Conservation (phyloP, 371 early-diverging fungal species). For the Mucor sp. region DNA sequence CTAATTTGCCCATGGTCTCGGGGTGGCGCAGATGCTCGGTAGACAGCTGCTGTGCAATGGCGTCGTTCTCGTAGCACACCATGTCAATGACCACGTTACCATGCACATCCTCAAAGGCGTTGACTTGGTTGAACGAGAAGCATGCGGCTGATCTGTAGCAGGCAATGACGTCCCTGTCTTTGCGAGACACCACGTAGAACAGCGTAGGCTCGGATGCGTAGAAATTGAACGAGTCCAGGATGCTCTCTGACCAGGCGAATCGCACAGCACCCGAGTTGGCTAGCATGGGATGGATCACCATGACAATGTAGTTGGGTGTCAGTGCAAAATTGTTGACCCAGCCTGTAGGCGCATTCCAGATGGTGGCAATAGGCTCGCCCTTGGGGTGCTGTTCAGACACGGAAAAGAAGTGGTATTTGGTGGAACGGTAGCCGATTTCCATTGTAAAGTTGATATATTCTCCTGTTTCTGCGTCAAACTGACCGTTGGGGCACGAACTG, state of each 20-base stretch:
- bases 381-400: slow-evolving; percentile 61
- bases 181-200: slow-evolving; percentile 73
- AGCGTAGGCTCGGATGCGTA: slow-evolving; percentile 58
- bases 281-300: slow-evolving; percentile 62
- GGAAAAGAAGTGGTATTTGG: slow-evolving; percentile 69
- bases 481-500: slow-evolving; percentile 70
- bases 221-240: slow-evolving; percentile 69
- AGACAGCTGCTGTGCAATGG: slow-evolving; percentile 60
- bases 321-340: slow-evolving; percentile 75
- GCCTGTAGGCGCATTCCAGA: slow-evolving; percentile 61
- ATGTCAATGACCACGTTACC: slow-evolving; percentile 70
- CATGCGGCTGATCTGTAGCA: slow-evolving; percentile 65
- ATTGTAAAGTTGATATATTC: slow-evolving; percentile 77
- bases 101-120: slow-evolving; percentile 72
- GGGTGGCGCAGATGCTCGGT: slow-evolving; percentile 60
- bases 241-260: slow-evolving; percentile 71
- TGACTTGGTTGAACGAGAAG: slow-evolving; percentile 74
- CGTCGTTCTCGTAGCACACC: slow-evolving; percentile 63
- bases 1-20: slow-evolving; percentile 36
- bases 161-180: slow-evolving; percentile 65
- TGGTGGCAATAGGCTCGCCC: slow-evolving; percentile 66
- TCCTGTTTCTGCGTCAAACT: slow-evolving; percentile 66
- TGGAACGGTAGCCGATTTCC: slow-evolving; percentile 68
- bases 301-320: slow-evolving; percentile 69
- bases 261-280: slow-evolving; percentile 65